A percentile compares a stretch with the other conserved stretches of the same genome.
phyloP scores from a whole-genome alignment of 768 basidiomycete species.

The Termitomyces bulborhizus region DNA sequence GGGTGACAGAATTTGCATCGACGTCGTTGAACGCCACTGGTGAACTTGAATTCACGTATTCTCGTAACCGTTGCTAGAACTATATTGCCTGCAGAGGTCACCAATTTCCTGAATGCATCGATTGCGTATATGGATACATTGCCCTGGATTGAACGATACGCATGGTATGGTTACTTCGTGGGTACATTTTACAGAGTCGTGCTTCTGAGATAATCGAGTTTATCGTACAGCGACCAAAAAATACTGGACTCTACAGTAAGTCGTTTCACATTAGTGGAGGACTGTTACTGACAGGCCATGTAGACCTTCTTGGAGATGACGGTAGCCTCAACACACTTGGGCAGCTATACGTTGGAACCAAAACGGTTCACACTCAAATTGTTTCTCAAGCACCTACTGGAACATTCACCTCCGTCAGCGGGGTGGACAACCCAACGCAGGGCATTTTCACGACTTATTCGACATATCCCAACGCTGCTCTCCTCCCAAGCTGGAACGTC shows the following conservation, averaged over 20 bases:
- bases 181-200: constrained; percentile 15
- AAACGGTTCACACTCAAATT: constrained; percentile 34
- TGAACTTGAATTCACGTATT: constrained; percentile 7
- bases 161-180: constrained; percentile 56
- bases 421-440: constrained; percentile 30
- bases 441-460: constrained; percentile 30
- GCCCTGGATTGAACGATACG: constrained; percentile 55
- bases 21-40: constrained; percentile 40
- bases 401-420: constrained; percentile 27
- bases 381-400: constrained; percentile 20
- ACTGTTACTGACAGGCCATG: not conserved
- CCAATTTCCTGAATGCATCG: constrained; percentile 52
- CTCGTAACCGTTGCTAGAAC: not conserved
- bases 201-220: not conserved
- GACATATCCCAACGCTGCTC: constrained; percentile 15
- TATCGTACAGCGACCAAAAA: constrained; percentile 31
- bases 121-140: constrained; percentile 48
- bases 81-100: constrained; percentile 29
- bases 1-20: constrained; percentile 63
- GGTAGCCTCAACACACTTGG: constrained; percentile 41
- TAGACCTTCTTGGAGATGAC: constrained; percentile 38
- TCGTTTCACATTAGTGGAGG: not conserved
- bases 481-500: constrained; percentile 3
- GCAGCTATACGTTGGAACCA: constrained; percentile 39
- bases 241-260: constrained; percentile 37